A percentile compares a stretch with the other conserved stretches of the same genome.
Conservation (phyloP, 352 stramenopile genomes). For the Phytophthora crassamura region DNA sequence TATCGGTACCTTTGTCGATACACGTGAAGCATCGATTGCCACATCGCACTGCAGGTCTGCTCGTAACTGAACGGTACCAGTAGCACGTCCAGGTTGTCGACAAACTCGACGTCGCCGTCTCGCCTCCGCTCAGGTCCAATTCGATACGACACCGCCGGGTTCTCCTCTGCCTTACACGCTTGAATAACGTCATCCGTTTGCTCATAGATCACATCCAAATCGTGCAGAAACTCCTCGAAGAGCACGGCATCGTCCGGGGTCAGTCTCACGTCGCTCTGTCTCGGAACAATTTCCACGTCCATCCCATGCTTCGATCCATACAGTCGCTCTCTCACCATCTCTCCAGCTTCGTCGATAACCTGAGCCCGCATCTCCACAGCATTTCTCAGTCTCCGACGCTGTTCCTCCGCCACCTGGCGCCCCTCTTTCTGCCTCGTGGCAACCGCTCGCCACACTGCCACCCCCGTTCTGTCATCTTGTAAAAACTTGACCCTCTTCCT, state of each 20-base stretch:
- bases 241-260: slow-evolving; percentile 23
- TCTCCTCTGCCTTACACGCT: slow-evolving; percentile 21
- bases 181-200: slow-evolving; percentile 29
- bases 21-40: slow-evolving; percentile 26
- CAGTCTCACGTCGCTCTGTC: slow-evolving; percentile 5
- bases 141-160: slow-evolving; percentile 10
- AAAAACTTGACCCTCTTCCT: slow-evolving; percentile 20
- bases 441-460: slow-evolving; percentile 24
- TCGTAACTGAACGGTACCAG: slow-evolving; percentile 20
- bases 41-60: slow-evolving; percentile 27
- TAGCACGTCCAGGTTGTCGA: slow-evolving; percentile 35
- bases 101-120: slow-evolving; percentile 23
- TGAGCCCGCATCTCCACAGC: slow-evolving; percentile 24
- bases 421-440: slow-evolving; percentile 34
- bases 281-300: background rate
- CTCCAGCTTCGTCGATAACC: slow-evolving; percentile 27
- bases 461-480: background rate
- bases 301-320: background rate
- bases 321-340: slow-evolving; percentile 10
- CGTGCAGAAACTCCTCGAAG: slow-evolving; percentile 31
- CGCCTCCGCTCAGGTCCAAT: slow-evolving; percentile 13
- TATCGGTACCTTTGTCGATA: slow-evolving; percentile 21
- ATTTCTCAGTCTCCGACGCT: slow-evolving; percentile 22
- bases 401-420: slow-evolving; percentile 28
- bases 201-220: slow-evolving; percentile 27